Base-by-base conservation (phyloP, 768 basidiomycete species). In the Clavaria fumosa region DNA sequence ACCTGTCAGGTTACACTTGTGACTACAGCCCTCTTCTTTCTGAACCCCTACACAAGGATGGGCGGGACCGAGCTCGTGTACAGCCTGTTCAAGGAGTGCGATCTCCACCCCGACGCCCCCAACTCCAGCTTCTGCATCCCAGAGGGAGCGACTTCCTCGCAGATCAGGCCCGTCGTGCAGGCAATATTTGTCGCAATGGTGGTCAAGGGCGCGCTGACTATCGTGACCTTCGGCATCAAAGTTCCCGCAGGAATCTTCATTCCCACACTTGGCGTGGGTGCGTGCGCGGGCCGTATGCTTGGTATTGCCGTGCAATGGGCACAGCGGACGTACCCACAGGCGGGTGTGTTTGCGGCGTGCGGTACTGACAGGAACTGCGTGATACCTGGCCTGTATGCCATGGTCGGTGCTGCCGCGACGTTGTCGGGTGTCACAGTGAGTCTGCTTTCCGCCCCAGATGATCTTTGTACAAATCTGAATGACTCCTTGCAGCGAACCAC, bases 221-320 rank as follows among this genome's bases (percentile, higher is more conserved):
- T 89, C 36, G 66, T 93, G 24, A 97, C 93, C 0, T 96, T 96
- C 43, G 95, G 93, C 5, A 85, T 93, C 60, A 84, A 80, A 50
- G 50, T 88, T 12, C 83, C 83, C 34, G 89, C 90, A 10, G 93
- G 95, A 3, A 95, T 97, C 46, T 99, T 99, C 58, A 86, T 99
- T 27, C 95, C 95, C 0, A 85, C 89, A 0, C 72, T 99, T 5
- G 89, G 82, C 10, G 91, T 93, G 7, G 91, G 93, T 18, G 91
- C 91, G 0, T 91, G 89, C 50, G 82, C 83, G 20, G 95, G 95
- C 2, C 70, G 93, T 17, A 72, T 96, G 23, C 49, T 88, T 23
- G 93, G 93, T 23, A 72, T 95, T 24, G 50, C 61, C 4, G 69
- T 96, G 56, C 85, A 91, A 51, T 79, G 73, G 58, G 47, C 79